Base-by-base conservation (phyloP, 805 yeast genomes). In the Candida silvicultrix region DNA sequence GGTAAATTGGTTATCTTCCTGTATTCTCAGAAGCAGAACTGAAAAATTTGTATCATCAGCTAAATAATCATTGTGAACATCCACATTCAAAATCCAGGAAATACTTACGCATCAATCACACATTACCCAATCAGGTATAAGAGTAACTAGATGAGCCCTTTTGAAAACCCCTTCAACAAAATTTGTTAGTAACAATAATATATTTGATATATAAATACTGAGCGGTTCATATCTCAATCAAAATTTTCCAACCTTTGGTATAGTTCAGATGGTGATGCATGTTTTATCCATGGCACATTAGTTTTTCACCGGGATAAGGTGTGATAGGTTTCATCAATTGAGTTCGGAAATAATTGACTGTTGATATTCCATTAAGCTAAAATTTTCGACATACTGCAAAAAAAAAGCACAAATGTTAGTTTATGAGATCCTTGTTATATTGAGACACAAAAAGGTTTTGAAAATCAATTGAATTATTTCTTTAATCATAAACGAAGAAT, bases 191-290 rank as follows among this genome's bases (percentile, higher is more conserved):
- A 23, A 23, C 25, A n/a, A n/a, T n/a, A n/a, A n/a, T n/a, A n/a
- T n/a, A n/a, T n/a, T n/a, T n/a, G n/a, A n/a, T n/a, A n/a, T n/a
- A n/a, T n/a, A n/a, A n/a, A n/a, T n/a, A n/a, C n/a, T n/a, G n/a
- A n/a, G n/a, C 25, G 9, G 25, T 23, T 15, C 35, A 31, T 15
- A 31, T 31, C 5, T 31, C 4, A 15, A 11, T 18, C 22, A 16
- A 35, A 35, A 8, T 22, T 18, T 19, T 35, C 9, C 38, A 35
- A 5, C 18, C 6, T 41, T 28, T 12, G 31, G 45, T n/a, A 43
- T 46, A 46, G 56, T 62, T 87, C 96, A 88, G 96, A 85, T 88
- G 96, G 96, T 88, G 95, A 88, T 88, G 96, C 96, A 88, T 88
- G 96, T 80, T 68, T 71, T 70, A 78, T 82, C 86, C 85, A 69